phyloP scores from a whole-genome alignment of 192 early-diverging fungal genomes.

The Spinellus fusiger region DNA sequence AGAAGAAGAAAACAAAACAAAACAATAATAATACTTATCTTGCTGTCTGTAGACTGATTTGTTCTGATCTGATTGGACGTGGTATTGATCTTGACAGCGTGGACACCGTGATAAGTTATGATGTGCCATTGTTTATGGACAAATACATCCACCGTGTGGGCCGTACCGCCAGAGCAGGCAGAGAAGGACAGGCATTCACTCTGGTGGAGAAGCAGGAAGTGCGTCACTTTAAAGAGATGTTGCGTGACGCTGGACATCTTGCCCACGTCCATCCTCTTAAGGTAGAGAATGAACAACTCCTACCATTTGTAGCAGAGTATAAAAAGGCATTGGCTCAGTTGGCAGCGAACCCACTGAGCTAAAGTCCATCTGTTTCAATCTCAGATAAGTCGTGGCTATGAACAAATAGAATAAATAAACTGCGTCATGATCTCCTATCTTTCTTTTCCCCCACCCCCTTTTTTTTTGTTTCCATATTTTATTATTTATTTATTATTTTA shows the following conservation, averaged over 20 bases:
- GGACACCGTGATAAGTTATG: constrained; percentile 79
- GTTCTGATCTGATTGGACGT: constrained; percentile 83
- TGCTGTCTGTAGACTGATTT: constrained; percentile 49
- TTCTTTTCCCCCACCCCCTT: too few species aligned
- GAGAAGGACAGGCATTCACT: constrained; percentile 73
- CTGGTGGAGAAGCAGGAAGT: constrained; percentile 65
- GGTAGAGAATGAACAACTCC: constrained; percentile 38
- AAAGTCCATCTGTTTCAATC: too few species aligned
- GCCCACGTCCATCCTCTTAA: constrained; percentile 47
- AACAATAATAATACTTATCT: neutral
- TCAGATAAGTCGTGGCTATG: too few species aligned
- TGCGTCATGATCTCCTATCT: too few species aligned
- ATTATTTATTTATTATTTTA: too few species aligned
- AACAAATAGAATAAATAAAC: too few species aligned
- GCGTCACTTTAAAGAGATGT: constrained; percentile 68
- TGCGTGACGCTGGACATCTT: constrained; percentile 56
- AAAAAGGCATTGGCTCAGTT: constrained; percentile 30
- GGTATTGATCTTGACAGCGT: constrained; percentile 85
- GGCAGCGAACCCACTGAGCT: too few species aligned
- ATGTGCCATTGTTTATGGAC: constrained; percentile 73
- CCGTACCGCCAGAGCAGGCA: constrained; percentile 84
- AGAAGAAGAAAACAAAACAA: neutral
- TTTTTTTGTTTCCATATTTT: too few species aligned
- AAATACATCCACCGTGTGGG: constrained; percentile 93
- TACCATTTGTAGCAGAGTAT: constrained; percentile 30